Base-by-base conservation (phyloP, 208 protist species). In the Trypanosoma rangeli region DNA sequence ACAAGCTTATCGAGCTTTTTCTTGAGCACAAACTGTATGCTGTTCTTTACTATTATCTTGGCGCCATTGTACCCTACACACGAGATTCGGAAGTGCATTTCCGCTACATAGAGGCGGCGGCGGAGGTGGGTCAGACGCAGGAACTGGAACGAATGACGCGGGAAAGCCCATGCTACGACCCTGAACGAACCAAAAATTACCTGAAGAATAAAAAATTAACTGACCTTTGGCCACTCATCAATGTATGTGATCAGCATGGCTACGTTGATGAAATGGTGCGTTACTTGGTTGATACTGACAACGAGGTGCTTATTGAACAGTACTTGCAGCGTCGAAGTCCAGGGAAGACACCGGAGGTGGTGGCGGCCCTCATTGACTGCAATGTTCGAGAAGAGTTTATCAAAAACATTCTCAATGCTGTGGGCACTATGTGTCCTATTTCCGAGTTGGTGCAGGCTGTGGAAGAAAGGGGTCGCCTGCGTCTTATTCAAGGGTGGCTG, bases 91-190 rank as follows among this genome's bases (percentile, higher is more conserved):
- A 99, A 60, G 97, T 99, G 33, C 98, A 99, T 84, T 99, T 99
- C 87, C 99, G 99, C 85, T 99, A 99, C 89, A 99, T 99, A 76
- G 94, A 99, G 85, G 98, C 99, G 0, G 98, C 98, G 0, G 89
- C 95, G 59, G 98, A 99, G 74, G 86, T 99, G 56, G 96, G 96
- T 39, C 97, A 99, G 83, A 85, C 98, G 64, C 93, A 98, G 76
- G 99, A 99, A 85, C 87, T 99, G 33, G 99, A 99, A 87, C 89
- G 98, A 64, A 98, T 99, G 83, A 99, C 98, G 46, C 92, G 98
- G 49, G 98, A 99, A 76, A 97, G 87, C 78, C 94, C 98, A 49
- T 94, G 86, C 85, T 99, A 99, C 85, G 98, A 99, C 74, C 83
- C 98, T 20, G 97, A 99, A 74, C 85, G 94, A 37, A 98, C 99